Percentiles rank a stretch among this genome's conserved stretches.
phyloP scores from a whole-genome alignment of 345 rosid genomes.

The Gossypium bickii region DNA sequence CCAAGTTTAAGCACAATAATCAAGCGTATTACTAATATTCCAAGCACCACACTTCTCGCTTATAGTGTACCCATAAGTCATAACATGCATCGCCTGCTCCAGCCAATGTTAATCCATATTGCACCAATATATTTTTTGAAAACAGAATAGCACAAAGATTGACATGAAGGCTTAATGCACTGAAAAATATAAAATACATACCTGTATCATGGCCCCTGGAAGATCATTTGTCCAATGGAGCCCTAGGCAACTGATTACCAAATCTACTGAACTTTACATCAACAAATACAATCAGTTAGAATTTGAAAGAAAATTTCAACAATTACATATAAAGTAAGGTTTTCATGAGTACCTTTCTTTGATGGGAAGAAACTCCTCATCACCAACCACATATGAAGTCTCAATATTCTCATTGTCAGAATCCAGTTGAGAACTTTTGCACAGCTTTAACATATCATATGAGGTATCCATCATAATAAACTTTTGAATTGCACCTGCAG shows the following conservation, averaged over 20 bases:
- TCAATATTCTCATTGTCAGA: conserved; percentile 37
- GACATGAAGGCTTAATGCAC: background rate
- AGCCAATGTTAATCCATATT: background rate
- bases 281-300: conserved; percentile 25
- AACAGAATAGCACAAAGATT: background rate
- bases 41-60: background rate
- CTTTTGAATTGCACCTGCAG: conserved; percentile 76
- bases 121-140: background rate
- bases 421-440: conserved; percentile 46
- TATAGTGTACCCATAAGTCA: background rate
- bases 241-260: conserved; percentile 86
- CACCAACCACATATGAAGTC: conserved; percentile 70
- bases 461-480: conserved; percentile 92
- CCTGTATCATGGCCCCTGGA: conserved; percentile 99
- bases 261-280: conserved; percentile 73
- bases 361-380: conserved; percentile 87
- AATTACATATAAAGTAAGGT: background rate
- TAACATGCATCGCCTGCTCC: background rate
- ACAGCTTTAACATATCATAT: conserved; percentile 70
- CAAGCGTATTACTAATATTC: background rate
- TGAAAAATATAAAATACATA: conserved; percentile 17
- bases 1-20: background rate
- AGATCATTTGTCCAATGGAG: conserved; percentile 99
- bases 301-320: conserved; percentile 2
- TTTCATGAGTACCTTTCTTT: conserved; percentile 58